Evolutionary conservation across 805 yeast genomes (phyloP), one percentile per base, ranked within the genome.

Genomic region (Kodamaea leandrae): DNA sequence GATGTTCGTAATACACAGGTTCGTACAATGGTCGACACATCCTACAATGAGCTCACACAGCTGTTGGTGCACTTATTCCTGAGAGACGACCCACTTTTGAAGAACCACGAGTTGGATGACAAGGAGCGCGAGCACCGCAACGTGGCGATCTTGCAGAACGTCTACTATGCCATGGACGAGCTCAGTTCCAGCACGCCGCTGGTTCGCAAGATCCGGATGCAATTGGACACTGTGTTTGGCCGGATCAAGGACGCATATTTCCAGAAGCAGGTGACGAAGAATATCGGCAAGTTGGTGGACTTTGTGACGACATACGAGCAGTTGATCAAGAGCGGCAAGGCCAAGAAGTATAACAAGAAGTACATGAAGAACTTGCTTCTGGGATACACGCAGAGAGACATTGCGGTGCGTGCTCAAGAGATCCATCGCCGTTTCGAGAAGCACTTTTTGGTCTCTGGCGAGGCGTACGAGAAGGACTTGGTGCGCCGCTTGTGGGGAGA

Each of bases 401-500:
- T 88, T 17, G 63, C 71, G 18, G 55, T 63, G 24, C 75, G 80
- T 20, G 77, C 83, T 5, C 72, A 70, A 6, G 77, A 75, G 13
- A 65, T 86, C 24, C 76, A 77, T 36, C 63, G 68, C 34, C 77
- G 78, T 35, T 72, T 90, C 41, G 74, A 75, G 21, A 64, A 68
- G 39, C 85, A 86, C 52, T 77, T 80, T 45, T 44, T 61, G 33
- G 57, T 74, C 46, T 37, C 56, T 46, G 30, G 26, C 7, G 56
- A 66, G 24, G 71, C 68, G 44, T 63, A 72, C 45, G 84, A 80
- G 52, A 72, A 68, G 36, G 78, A 73, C 33, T 56, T 86, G 29
- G 62, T 80, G 28, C 79, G 76, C 27, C 77, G 74, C 52, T 71
- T 87, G 42, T 83, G 96, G 93, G 67, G 72, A 12, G 80, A 84